Percentiles rank a stretch among this genome's conserved stretches.
phyloP scores from a whole-genome alignment of 441 rosid species.

The Pelargonium citronellum region DNA sequence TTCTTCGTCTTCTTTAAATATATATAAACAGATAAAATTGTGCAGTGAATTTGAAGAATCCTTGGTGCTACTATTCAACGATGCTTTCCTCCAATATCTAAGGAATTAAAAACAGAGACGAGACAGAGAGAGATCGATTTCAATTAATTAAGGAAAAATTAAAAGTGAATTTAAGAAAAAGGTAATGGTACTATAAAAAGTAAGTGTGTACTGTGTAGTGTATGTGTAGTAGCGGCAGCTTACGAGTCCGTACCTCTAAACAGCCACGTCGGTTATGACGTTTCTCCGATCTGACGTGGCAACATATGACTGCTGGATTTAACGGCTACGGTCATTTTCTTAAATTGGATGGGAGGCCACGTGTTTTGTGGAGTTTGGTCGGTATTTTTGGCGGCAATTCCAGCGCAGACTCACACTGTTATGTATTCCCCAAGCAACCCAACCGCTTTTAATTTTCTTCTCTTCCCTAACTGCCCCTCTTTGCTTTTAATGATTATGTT shows the following conservation, averaged over 20 bases:
- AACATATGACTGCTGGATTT: not conserved
- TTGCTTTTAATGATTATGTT: no score
- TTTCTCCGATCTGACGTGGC: no score
- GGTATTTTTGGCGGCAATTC: constrained; percentile 26
- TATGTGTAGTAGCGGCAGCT: no score
- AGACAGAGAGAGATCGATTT: not conserved
- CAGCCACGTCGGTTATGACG: not conserved
- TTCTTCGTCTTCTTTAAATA: not conserved
- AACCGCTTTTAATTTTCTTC: no score
- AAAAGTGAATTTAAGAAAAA: no score
- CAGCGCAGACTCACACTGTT: constrained; percentile 1
- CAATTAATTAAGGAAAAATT: no score
- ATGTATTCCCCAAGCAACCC: no score
- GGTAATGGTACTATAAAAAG: no score
- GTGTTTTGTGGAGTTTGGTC: constrained; percentile 20
- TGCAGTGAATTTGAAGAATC: not conserved
- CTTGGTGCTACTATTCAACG: not conserved
- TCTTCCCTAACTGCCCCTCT: no score
- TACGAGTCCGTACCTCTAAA: no score
- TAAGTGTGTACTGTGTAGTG: no score
- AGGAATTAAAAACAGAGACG: not conserved
- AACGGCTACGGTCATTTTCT: constrained; percentile 2
- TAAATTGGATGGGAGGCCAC: constrained; percentile 1
- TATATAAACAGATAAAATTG: not conserved
- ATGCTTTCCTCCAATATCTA: constrained; percentile 2